Percentiles rank a stretch among this genome's conserved stretches.
phyloP scores from a whole-genome alignment of 1,284 basidiomycete species.

The Cerrena zonata region DNA sequence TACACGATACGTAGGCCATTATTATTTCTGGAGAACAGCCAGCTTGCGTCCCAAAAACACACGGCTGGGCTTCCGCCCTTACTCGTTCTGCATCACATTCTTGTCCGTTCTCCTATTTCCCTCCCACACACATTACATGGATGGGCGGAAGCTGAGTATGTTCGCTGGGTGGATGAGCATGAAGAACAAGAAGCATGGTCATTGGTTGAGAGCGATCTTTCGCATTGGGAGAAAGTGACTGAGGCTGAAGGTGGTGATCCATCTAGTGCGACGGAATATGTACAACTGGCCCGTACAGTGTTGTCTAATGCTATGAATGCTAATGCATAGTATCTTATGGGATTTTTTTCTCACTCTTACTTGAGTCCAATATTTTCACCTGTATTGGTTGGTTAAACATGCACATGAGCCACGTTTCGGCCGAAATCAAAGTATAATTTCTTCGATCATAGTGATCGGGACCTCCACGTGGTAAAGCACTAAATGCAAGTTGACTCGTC shows the following conservation, averaged over 20 bases:
- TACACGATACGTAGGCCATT: slow-evolving; percentile 51
- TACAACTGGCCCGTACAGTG: slow-evolving; percentile 58
- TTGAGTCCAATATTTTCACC: not conserved
- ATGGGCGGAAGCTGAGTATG: slow-evolving; percentile 91
- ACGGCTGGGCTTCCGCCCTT: slow-evolving; percentile 75
- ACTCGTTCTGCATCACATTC: slow-evolving; percentile 84
- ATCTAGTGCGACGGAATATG: slow-evolving; percentile 48
- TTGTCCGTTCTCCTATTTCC: slow-evolving; percentile 81
- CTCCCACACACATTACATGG: slow-evolving; percentile 83
- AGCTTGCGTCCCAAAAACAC: slow-evolving; percentile 57
- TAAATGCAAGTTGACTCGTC: not conserved
- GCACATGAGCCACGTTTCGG: not conserved
- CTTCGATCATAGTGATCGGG: not conserved
- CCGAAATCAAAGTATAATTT: not conserved
- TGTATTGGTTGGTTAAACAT: not conserved
- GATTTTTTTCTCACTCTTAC: not conserved
- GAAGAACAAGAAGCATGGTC: slow-evolving; percentile 65
- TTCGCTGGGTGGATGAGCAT: slow-evolving; percentile 81
- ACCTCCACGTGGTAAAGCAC: not conserved
- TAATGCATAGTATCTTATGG: not conserved
- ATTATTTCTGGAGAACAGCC: slow-evolving; percentile 76
- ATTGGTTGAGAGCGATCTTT: slow-evolving; percentile 63
- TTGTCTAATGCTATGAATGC: slow-evolving; percentile 26
- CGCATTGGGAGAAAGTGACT: slow-evolving; percentile 67
- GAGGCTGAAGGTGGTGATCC: slow-evolving; percentile 46